Evolutionary conservation across 1,284 basidiomycete species (phyloP).

Genomic region (Sporisorium reilianum): DNA sequence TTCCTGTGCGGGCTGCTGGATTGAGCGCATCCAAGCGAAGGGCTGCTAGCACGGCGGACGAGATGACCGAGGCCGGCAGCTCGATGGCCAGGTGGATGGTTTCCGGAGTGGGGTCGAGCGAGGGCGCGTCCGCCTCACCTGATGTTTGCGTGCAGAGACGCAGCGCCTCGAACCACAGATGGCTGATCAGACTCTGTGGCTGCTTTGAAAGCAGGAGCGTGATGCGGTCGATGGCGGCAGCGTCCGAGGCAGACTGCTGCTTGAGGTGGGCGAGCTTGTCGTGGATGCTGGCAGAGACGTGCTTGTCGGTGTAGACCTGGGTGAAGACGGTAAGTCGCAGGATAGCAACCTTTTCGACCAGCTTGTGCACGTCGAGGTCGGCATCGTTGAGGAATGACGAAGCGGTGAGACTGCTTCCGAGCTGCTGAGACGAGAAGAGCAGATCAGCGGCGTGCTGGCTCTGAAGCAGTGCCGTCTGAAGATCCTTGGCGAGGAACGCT

Average conservation of each 20-base stretch:
- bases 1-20: constrained; percentile 26
- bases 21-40: constrained; percentile 46
- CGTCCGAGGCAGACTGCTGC: constrained; percentile 16
- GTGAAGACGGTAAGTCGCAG: constrained; percentile 53
- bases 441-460: constrained; percentile 44
- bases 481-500: constrained; percentile 54
- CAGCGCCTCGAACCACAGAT: constrained; percentile 55
- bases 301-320: constrained; percentile 42
- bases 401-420: constrained; percentile 39
- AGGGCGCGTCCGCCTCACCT: constrained; percentile 27
- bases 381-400: constrained; percentile 24
- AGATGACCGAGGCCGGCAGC: constrained; percentile 49
- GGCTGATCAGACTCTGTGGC: constrained; percentile 45
- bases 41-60: constrained; percentile 53
- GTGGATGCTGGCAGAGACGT: constrained; percentile 12
- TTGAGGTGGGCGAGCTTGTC: constrained; percentile 26
- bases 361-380: constrained; percentile 28
- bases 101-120: constrained; percentile 48
- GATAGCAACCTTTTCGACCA: constrained; percentile 40
- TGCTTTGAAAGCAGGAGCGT: constrained; percentile 33
- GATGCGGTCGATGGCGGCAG: constrained; percentile 24
- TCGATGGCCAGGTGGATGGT: constrained; percentile 41
- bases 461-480: constrained; percentile 38
- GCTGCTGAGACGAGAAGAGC: constrained; percentile 27
- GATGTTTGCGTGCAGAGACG: constrained; percentile 38